Evolutionary conservation across 495 filamentous ascomycete species (phyloP).

Genomic region (Penicillium alfredii): DNA sequence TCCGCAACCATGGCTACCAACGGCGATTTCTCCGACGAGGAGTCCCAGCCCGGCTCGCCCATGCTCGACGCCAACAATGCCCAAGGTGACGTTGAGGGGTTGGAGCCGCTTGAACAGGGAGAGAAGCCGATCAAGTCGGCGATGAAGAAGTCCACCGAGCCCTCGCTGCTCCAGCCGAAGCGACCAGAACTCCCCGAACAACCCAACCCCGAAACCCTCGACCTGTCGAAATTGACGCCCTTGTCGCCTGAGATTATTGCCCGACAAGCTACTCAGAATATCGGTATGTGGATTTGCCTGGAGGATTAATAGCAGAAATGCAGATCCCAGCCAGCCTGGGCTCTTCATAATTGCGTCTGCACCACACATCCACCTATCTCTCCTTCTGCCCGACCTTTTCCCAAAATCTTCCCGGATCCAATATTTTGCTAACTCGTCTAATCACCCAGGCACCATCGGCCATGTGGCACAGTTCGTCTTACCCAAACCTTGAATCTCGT

Average conservation of each 20-base stretch:
- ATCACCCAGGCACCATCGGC: slow-evolving; percentile 59
- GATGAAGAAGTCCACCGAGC: slow-evolving; percentile 54
- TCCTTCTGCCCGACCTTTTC: too few relatives aligned
- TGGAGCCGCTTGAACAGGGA: slow-evolving; percentile 45
- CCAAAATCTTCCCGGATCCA: too few relatives aligned
- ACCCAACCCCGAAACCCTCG: slow-evolving; percentile 80
- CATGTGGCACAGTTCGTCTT: slow-evolving; percentile 81
- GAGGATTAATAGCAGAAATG: not conserved
- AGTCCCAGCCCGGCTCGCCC: slow-evolving; percentile 54
- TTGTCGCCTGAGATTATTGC: slow-evolving; percentile 94
- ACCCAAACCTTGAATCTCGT: too few relatives aligned
- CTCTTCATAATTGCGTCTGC: too few relatives aligned
- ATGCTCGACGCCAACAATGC: slow-evolving; percentile 48
- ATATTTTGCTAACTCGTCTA: too few relatives aligned
- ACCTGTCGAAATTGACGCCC: slow-evolving; percentile 70
- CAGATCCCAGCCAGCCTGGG: not conserved
- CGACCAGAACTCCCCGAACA: slow-evolving; percentile 74
- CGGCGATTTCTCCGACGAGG: slow-evolving; percentile 58
- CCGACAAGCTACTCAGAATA: slow-evolving; percentile 97
- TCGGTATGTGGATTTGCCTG: slow-evolving; percentile 52
- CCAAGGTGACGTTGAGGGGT: slow-evolving; percentile 49
- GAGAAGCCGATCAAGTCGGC: slow-evolving; percentile 57
- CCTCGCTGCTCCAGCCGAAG: slow-evolving; percentile 40
- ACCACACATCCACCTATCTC: too few relatives aligned
- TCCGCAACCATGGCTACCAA: slow-evolving; percentile 56